Percentiles rank a stretch among this genome's conserved stretches.
phyloP scores from a whole-genome alignment of 148 eudicot species.

The Cornus suecica region DNA sequence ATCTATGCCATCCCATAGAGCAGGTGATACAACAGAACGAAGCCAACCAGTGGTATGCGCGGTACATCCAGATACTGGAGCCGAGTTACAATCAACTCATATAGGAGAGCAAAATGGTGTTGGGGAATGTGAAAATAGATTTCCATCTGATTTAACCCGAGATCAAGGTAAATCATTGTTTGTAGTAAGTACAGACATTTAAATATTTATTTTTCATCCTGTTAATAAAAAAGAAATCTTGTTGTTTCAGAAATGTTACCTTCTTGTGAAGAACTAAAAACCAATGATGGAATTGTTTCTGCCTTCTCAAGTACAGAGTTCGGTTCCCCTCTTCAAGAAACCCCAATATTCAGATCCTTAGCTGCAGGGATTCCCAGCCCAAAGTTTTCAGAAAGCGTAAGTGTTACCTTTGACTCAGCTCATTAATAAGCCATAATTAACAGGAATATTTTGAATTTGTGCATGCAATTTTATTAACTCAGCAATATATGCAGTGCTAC shows the following conservation, averaged over 20 bases:
- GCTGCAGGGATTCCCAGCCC: constrained; percentile 91
- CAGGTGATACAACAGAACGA: constrained; percentile 49
- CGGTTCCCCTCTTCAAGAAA: constrained; percentile 75
- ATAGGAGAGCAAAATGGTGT: constrained; percentile 28
- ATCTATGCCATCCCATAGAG: constrained; percentile 37
- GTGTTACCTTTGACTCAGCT: constrained; percentile 27
- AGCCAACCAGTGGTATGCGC: constrained; percentile 46
- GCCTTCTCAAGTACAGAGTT: constrained; percentile 45
- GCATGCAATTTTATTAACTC: neutral
- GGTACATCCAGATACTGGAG: constrained; percentile 37
- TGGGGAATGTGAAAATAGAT: constrained; percentile 31
- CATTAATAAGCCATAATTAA: neutral
- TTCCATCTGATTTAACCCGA: constrained; percentile 30
- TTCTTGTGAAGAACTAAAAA: constrained; percentile 20
- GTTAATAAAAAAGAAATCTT: neutral
- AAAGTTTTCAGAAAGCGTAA: constrained; percentile 96
- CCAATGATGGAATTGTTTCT: constrained; percentile 23
- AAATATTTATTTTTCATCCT: neutral
- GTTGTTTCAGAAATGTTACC: constrained; percentile 33
- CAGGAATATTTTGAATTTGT: neutral
- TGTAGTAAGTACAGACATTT: neutral
- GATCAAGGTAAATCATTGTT: constrained; percentile 33
- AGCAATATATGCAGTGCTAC: neutral
- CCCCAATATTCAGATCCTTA: constrained; percentile 72
- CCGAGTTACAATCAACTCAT: constrained; percentile 33